Conservation (phyloP, 768 basidiomycete species). For the Tricholomella constricta region DNA sequence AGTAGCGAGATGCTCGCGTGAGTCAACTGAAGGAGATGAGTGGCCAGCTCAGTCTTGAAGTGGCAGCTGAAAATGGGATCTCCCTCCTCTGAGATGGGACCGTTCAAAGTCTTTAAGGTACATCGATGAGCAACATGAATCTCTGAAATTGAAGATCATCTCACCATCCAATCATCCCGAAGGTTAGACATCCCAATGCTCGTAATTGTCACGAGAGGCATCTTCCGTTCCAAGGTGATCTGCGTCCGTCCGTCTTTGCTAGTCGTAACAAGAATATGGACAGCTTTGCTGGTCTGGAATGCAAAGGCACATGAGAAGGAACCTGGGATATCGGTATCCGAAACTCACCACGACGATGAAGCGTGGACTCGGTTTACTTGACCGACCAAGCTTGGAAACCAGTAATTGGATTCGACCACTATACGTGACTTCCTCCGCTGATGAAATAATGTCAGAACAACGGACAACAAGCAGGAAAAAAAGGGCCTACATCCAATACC, state of each 20-base stretch:
- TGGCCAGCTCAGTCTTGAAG: conserved; percentile 94
- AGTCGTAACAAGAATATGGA: conserved; percentile 70
- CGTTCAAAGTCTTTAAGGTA: conserved; percentile 63
- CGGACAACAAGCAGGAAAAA: neutral
- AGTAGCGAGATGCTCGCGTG: conserved; percentile 72
- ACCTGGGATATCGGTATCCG: neutral
- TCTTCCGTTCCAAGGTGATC: conserved; percentile 79
- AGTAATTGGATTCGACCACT: conserved; percentile 81
- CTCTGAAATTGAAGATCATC: conserved; percentile 18
- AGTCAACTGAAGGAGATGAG: conserved; percentile 80
- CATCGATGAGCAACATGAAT: neutral
- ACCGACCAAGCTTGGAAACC: conserved; percentile 81
- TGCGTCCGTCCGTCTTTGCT: conserved; percentile 61
- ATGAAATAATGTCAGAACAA: neutral
- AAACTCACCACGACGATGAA: conserved; percentile 82
- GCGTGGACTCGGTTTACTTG: conserved; percentile 90
- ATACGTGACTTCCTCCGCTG: conserved; percentile 81
- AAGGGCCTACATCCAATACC: conserved; percentile 67
- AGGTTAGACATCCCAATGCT: conserved; percentile 85
- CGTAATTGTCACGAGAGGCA: conserved; percentile 86
- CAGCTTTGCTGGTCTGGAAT: conserved; percentile 77
- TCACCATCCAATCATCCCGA: conserved; percentile 93
- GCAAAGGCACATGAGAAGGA: neutral
- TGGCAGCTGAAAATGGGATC: conserved; percentile 89
- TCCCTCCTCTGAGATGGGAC: conserved; percentile 83